Conservation (phyloP, 2,329 filamentous ascomycete genomes). For the Exophiala bonariae region DNA sequence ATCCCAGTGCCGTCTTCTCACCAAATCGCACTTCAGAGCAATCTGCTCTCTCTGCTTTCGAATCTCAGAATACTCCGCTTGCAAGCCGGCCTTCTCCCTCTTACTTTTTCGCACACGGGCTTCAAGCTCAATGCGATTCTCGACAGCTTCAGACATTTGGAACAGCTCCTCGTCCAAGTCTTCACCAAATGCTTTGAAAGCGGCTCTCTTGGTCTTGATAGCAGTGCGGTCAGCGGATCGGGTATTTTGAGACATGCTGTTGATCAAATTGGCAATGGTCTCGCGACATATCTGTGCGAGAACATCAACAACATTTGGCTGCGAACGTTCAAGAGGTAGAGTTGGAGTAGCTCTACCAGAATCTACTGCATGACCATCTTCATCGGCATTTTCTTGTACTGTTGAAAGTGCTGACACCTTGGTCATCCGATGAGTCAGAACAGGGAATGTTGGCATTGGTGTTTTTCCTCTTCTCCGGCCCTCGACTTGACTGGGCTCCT, state of each 20-base stretch:
- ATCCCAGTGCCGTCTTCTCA: constrained; percentile 42
- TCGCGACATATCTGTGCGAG: constrained; percentile 52
- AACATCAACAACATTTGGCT: constrained; percentile 54
- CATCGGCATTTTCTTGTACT: constrained; percentile 22
- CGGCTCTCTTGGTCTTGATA: constrained; percentile 46
- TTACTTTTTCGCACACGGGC: constrained; percentile 46
- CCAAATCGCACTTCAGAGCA: constrained; percentile 51
- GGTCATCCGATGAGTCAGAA: constrained; percentile 33
- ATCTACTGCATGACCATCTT: constrained; percentile 14
- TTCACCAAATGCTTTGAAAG: constrained; percentile 48
- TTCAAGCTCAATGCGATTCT: constrained; percentile 49
- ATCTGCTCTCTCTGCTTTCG: constrained; percentile 50
- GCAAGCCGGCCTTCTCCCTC: constrained; percentile 45
- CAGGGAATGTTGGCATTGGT: constrained; percentile 28
- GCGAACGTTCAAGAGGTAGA: constrained; percentile 40
- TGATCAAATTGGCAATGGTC: constrained; percentile 46
- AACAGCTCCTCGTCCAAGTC: constrained; percentile 52
- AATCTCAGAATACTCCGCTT: constrained; percentile 49
- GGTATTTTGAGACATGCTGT: constrained; percentile 43
- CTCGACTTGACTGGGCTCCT: constrained; percentile 6
- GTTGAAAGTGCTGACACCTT: constrained; percentile 25
- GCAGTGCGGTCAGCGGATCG: constrained; percentile 2
- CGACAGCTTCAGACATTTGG: constrained; percentile 53
- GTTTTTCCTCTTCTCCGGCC: background rate
- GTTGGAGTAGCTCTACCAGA: background rate